Percentiles rank a stretch among this genome's conserved stretches.
These are phyloP conservation scores for Penicillium sp. DNA, from an alignment of 2,329 filamentous ascomycete species.

Conservation along the genomic window DNA sequence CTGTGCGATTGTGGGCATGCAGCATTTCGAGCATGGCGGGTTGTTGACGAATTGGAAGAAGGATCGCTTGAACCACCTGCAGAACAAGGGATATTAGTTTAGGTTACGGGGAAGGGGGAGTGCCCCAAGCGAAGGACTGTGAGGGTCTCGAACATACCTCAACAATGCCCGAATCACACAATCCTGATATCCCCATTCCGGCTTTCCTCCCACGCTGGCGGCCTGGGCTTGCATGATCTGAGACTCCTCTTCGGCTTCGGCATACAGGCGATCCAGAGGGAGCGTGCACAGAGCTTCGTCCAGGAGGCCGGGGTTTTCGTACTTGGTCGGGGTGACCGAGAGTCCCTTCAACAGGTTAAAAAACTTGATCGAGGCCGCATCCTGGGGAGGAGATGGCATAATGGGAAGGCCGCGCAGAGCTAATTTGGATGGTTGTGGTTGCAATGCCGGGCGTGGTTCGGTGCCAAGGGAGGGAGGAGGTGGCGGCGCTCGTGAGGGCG, in stretches of 20 bases:
- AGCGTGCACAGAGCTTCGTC: constrained; percentile 88
- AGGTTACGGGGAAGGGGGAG: not conserved
- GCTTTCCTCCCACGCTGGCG: constrained; percentile 79
- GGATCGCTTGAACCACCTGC: constrained; percentile 88
- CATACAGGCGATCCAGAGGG: constrained; percentile 86
- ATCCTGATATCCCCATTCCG: constrained; percentile 97
- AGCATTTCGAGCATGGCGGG: constrained; percentile 78
- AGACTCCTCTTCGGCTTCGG: constrained; percentile 89
- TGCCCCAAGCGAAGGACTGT: constrained; percentile 4
- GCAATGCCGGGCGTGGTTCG: constrained; percentile 41
- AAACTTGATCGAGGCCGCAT: constrained; percentile 71
- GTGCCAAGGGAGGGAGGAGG: constrained; percentile 37
- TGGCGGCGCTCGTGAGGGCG: constrained; percentile 40
- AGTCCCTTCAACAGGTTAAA: constrained; percentile 81
- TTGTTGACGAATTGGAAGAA: constrained; percentile 99
- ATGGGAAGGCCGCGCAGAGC: constrained; percentile 63
- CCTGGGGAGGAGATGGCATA: constrained; percentile 74
- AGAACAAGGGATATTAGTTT: constrained; percentile 20
- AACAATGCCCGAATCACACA: constrained; percentile 88
- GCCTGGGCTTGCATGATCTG: constrained; percentile 87
- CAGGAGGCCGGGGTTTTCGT: constrained; percentile 91
- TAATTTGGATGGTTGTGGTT: constrained; percentile 38
- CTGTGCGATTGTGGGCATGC: constrained; percentile 77
- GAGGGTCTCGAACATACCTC: constrained; percentile 58
- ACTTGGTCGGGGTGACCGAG: constrained; percentile 86